These are phyloP conservation scores for Thalassiosira pacifica DNA, from an alignment of 352 stramenopile genomes.

Conservation along the genomic window DNA sequence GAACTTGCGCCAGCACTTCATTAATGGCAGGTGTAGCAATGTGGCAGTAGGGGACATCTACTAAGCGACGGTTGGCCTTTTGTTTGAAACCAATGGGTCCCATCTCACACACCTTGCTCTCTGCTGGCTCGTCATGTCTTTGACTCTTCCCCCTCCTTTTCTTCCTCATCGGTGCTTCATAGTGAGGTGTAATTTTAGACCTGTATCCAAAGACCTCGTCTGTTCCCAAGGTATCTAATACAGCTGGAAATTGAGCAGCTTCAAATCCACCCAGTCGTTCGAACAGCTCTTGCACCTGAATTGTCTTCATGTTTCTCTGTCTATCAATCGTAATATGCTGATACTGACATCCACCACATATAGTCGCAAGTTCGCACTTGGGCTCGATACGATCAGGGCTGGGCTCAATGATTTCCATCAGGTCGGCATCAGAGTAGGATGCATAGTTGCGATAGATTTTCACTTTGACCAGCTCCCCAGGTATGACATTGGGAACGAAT, in stretches of 20 bases:
- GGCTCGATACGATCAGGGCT: conserved; percentile 85
- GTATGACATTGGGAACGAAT: conserved; percentile 88
- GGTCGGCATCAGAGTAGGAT: conserved; percentile 88
- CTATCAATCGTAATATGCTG: conserved; percentile 88
- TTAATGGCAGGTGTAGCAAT: conserved; percentile 91
- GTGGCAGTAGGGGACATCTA: conserved; percentile 89
- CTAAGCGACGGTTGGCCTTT: conserved; percentile 73
- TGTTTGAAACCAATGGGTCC: conserved; percentile 86
- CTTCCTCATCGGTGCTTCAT: conserved; percentile 83
- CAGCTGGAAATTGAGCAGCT: conserved; percentile 45
- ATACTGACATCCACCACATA: conserved; percentile 91
- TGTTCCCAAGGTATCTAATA: conserved; percentile 85
- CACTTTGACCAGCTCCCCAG: conserved; percentile 84
- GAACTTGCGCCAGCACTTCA: conserved; percentile 59
- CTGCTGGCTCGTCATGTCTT: conserved; percentile 13
- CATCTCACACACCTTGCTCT: conserved; percentile 57
- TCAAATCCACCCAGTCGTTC: conserved; percentile 71
- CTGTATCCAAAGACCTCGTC: conserved; percentile 87
- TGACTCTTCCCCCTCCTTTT: conserved; percentile 50
- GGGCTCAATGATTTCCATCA: conserved; percentile 86
- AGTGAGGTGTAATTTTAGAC: conserved; percentile 88
- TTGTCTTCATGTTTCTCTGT: conserved; percentile 87
- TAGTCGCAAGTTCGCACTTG: conserved; percentile 82
- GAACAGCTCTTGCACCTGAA: conserved; percentile 84
- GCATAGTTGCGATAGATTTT: conserved; percentile 88